These are phyloP conservation scores for Didymella keratinophila DNA, from an alignment of 2,329 filamentous ascomycete genomes.

Conservation along the genomic window DNA sequence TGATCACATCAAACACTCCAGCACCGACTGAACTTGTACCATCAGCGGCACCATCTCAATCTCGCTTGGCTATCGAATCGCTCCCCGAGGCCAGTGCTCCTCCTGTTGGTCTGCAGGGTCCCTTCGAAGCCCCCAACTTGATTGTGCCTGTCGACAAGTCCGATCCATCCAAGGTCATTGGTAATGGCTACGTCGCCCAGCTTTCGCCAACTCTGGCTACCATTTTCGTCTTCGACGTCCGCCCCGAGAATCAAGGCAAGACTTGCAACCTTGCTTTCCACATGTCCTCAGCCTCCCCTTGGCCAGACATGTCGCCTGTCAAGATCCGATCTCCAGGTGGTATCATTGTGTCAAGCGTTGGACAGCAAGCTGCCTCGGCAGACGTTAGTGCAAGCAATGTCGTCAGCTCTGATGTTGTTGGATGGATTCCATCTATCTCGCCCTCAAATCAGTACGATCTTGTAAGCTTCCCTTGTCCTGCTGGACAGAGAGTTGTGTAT, in stretches of 20 bases:
- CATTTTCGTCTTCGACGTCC: conserved; percentile 59
- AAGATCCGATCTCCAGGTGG: conserved; percentile 44
- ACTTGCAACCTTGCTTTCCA: conserved; percentile 59
- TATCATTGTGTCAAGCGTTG: conserved; percentile 41
- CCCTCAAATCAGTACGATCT: conserved; percentile 33
- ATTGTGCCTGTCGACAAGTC: conserved; percentile 49
- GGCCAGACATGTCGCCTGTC: conserved; percentile 47
- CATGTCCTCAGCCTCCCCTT: conserved; percentile 51
- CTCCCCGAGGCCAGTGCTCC: conserved; percentile 23
- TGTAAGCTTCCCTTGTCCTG: conserved; percentile 34
- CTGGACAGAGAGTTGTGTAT: conserved; percentile 36
- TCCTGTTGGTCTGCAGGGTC: conserved; percentile 40
- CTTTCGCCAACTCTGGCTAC: conserved; percentile 51
- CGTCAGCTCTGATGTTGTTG: conserved; percentile 20
- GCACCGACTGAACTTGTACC: conserved; percentile 6
- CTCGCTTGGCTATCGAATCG: conserved; percentile 6
- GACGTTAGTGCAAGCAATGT: conserved; percentile 21
- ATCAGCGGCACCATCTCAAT: conserved; percentile 1
- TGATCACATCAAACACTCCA: conserved; percentile 11
- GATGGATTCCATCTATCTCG: conserved; percentile 23
- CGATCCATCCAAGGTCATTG: conserved; percentile 51
- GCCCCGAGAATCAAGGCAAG: conserved; percentile 49
- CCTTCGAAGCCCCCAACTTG: conserved; percentile 49
- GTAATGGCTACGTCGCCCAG: conserved; percentile 51
- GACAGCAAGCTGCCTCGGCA: conserved; percentile 13